These are phyloP conservation scores for Talaromyces sp. DNA, from an alignment of 2,329 filamentous ascomycete genomes.

Conservation along the genomic window DNA sequence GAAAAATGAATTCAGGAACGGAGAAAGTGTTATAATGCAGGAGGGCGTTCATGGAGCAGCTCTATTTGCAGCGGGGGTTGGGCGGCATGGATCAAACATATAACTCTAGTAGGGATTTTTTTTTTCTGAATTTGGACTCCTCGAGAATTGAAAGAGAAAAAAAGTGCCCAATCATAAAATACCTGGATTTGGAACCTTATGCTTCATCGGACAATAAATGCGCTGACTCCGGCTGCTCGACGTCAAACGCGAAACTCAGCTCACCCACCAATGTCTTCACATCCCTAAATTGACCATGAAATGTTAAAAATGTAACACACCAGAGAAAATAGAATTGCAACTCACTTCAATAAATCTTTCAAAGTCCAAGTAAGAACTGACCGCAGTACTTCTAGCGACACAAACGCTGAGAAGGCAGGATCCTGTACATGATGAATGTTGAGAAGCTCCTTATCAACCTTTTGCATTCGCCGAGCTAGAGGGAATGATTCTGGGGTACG, in stretches of 20 bases:
- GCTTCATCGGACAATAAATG: background rate
- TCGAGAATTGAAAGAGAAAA: background rate
- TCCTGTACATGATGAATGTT: constrained; percentile 64
- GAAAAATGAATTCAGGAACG: constrained; percentile 47
- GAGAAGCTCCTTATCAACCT: constrained; percentile 58
- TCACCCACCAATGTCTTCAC: background rate
- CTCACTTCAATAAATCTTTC: constrained; percentile 29
- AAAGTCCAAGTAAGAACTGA: constrained; percentile 67
- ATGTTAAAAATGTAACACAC: background rate
- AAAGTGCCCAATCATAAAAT: background rate
- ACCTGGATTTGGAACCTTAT: background rate
- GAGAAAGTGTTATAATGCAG: constrained; percentile 39
- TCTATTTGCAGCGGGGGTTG: constrained; percentile 40
- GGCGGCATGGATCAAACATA: constrained; percentile 33
- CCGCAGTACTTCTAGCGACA: constrained; percentile 69
- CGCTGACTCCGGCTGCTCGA: background rate
- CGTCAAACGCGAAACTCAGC: background rate
- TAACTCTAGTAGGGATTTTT: background rate
- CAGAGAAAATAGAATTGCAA: background rate
- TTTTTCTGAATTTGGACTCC: background rate
- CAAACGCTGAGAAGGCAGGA: constrained; percentile 70
- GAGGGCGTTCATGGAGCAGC: constrained; percentile 46
- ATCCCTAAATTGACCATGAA: background rate
- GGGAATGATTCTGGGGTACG: constrained; percentile 60
- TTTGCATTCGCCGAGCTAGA: constrained; percentile 57